Percentiles rank a stretch among this genome's conserved stretches.
These are phyloP conservation scores for Buddleja alternifolia DNA, from an alignment of 257 asterid species.

Conservation along the genomic window DNA sequence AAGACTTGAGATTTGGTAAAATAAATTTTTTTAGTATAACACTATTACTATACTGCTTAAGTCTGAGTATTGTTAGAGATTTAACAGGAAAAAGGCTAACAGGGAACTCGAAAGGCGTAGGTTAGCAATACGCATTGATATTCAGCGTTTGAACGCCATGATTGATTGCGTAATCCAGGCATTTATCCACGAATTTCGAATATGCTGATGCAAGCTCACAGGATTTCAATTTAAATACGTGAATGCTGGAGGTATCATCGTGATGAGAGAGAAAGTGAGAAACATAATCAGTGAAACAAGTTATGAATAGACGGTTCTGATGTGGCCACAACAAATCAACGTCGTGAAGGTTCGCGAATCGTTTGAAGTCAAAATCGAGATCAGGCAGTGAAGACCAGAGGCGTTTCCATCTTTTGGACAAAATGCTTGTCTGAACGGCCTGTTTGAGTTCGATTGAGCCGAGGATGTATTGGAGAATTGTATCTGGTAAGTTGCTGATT, in stretches of 20 bases:
- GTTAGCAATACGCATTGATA: neutral
- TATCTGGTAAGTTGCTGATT: constrained; percentile 35
- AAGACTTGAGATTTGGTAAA: constrained; percentile 19
- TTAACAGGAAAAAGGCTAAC: constrained; percentile 12
- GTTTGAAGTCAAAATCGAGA: constrained; percentile 27
- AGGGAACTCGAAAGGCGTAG: no score
- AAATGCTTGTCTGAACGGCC: constrained; percentile 29
- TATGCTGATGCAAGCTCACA: neutral
- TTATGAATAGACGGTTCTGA: neutral
- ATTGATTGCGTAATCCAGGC: constrained; percentile 27
- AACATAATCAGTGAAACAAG: constrained; percentile 20
- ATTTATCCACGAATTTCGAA: constrained; percentile 17
- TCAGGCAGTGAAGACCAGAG: constrained; percentile 27
- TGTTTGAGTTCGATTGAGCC: constrained; percentile 27
- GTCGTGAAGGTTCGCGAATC: neutral
- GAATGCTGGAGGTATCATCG: constrained; percentile 4
- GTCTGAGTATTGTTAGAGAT: constrained; percentile 18
- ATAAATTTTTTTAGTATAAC: constrained; percentile 21
- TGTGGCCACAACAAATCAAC: neutral
- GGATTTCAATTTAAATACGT: constrained; percentile 9
- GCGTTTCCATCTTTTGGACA: constrained; percentile 31
- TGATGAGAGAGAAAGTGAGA: constrained; percentile 23
- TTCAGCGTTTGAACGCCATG: constrained; percentile 30
- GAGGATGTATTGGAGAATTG: constrained; percentile 30
- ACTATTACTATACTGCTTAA: neutral